A percentile compares a stretch with the other conserved stretches of the same genome.
Evolutionary conservation across 2,329 filamentous ascomycete species (phyloP).

Genomic region (Colletotrichum viniferum): DNA sequence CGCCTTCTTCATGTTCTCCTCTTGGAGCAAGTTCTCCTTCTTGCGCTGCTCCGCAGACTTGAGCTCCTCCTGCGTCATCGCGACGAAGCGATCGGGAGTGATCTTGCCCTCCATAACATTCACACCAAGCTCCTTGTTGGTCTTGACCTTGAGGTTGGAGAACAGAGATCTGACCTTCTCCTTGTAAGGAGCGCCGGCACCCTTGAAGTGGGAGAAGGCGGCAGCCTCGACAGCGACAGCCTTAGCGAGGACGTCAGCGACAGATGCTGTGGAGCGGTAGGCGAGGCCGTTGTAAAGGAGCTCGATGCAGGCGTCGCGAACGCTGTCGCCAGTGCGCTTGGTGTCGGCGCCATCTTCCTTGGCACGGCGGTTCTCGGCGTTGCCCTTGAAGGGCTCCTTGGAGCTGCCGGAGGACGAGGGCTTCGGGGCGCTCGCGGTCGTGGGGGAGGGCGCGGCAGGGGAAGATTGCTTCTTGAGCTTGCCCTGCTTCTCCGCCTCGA

Average conservation of each 20-base stretch:
- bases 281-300: constrained; percentile 92
- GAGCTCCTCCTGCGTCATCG: constrained; percentile 89
- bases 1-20: constrained; percentile 96
- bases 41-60: constrained; percentile 83
- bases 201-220: constrained; percentile 71
- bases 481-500: constrained; percentile 66
- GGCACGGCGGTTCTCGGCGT: constrained; percentile 78
- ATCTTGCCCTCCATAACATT: constrained; percentile 80
- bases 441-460: constrained; percentile 59
- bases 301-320: constrained; percentile 85
- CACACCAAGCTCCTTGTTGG: constrained; percentile 77
- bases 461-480: constrained; percentile 40
- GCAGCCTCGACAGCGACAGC: constrained; percentile 85
- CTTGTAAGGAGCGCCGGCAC: constrained; percentile 78
- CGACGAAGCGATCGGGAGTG: constrained; percentile 73
- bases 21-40: constrained; percentile 76
- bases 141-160: constrained; percentile 92
- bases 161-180: constrained; percentile 91
- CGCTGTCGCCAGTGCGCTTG: constrained; percentile 73
- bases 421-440: constrained; percentile 47
- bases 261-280: constrained; percentile 71
- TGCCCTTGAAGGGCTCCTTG: constrained; percentile 58
- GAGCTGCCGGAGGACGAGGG: constrained; percentile 39
- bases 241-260: constrained; percentile 73
- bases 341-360: constrained; percentile 81